A percentile compares a stretch with the other conserved stretches of the same genome.
Evolutionary conservation across 2,329 filamentous ascomycete species (phyloP).

Genomic region (Cadophora luteo-olivacea): DNA sequence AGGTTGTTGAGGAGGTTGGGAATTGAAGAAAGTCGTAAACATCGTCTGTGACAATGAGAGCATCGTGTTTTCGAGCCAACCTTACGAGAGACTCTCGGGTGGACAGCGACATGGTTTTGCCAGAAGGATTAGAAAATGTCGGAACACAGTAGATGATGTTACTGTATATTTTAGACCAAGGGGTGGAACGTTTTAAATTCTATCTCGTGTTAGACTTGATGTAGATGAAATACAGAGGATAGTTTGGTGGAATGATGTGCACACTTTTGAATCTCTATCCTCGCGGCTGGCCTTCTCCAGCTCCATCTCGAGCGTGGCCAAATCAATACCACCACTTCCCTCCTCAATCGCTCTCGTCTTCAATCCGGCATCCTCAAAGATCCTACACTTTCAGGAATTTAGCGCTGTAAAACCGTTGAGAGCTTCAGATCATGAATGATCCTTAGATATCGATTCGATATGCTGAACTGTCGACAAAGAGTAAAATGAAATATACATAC

Average conservation of each 20-base stretch:
- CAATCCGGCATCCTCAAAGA: conserved; percentile 84
- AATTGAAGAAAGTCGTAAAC: conserved; percentile 95
- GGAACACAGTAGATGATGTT: conserved; percentile 90
- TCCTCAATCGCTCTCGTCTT: conserved; percentile 75
- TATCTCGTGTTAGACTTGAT: conserved; percentile 21
- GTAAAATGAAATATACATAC: conserved; percentile 53
- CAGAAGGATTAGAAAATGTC: conserved; percentile 88
- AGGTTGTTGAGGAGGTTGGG: conserved; percentile 51
- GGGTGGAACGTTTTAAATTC: conserved; percentile 46
- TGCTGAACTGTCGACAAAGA: no score
- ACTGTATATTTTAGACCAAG: conserved; percentile 78
- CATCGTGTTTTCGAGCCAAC: conserved; percentile 80
- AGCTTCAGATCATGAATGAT: no score
- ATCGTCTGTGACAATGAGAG: conserved; percentile 86
- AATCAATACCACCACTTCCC: conserved; percentile 77
- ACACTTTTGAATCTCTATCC: conserved; percentile 24
- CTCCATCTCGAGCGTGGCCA: conserved; percentile 59
- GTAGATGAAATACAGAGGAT: neutral
- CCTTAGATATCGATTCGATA: no score
- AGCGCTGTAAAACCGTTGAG: no score
- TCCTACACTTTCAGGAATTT: conserved; percentile 49
- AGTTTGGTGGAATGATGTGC: conserved; percentile 18
- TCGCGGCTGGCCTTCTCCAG: conserved; percentile 27
- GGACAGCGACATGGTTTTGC: conserved; percentile 76
- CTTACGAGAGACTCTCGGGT: conserved; percentile 72